Percentiles rank a stretch among this genome's conserved stretches.
Evolutionary conservation across 1,139 yeast genomes (phyloP).

Genomic region (Geotrichum candidum): DNA sequence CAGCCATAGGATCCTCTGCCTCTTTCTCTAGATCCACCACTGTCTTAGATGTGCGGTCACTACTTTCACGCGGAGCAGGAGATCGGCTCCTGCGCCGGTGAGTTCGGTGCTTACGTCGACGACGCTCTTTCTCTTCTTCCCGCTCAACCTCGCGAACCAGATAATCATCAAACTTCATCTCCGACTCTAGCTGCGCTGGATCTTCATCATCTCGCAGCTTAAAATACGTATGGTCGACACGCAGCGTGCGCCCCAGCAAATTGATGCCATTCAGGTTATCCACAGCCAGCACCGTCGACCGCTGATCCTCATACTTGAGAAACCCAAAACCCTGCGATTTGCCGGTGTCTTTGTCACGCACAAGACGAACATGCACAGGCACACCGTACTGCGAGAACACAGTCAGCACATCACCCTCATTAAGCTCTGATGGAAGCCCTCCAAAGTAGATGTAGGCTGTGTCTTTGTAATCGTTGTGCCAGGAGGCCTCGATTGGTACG

Average conservation of each 20-base stretch:
- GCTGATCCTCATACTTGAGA: conserved; percentile 74
- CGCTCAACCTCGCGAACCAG: conserved; percentile 3
- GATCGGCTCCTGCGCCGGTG: background rate
- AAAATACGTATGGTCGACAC: conserved; percentile 75
- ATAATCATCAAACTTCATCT: conserved; percentile 34
- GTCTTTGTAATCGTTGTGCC: conserved; percentile 84
- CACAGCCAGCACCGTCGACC: conserved; percentile 77
- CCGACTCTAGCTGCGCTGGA: conserved; percentile 4
- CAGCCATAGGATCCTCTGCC: conserved; percentile 15
- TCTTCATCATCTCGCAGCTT: conserved; percentile 49
- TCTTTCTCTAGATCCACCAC: conserved; percentile 13
- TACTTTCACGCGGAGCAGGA: background rate
- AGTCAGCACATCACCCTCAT: conserved; percentile 67
- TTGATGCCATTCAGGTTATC: conserved; percentile 79
- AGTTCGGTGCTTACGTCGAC: background rate
- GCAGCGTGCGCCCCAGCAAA: conserved; percentile 51
- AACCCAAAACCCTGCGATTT: conserved; percentile 74
- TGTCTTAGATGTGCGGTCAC: background rate
- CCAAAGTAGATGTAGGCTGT: conserved; percentile 66
- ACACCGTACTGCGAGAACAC: conserved; percentile 88
- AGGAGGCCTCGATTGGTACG: conserved; percentile 58
- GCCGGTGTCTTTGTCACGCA: conserved; percentile 65
- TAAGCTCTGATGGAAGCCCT: conserved; percentile 56
- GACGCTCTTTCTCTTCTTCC: conserved; percentile 3
- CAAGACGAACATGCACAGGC: conserved; percentile 70